Evolutionary conservation across 768 basidiomycete genomes (phyloP), one percentile per base, ranked within the genome.

Genomic region (Tricholoma terreum): DNA sequence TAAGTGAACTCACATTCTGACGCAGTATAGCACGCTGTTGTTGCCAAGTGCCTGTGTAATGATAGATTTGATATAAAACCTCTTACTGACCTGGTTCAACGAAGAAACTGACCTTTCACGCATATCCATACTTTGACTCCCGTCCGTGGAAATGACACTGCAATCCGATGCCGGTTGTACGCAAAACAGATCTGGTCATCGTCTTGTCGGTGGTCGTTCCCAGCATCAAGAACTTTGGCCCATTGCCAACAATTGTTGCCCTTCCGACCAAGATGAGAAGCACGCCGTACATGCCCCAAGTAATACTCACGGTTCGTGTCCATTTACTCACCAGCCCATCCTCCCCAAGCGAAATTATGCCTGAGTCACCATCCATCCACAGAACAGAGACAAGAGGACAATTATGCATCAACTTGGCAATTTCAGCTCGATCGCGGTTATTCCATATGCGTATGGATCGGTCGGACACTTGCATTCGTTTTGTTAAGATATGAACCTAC

Each of bases 81-180:
- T 19, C 48, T 53, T 49, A 36, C 50, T 54, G 24, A 14, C 24
- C 21, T 19, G 9, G 19, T 42, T 35, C 34, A 40, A 31, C 12
- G 8, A 38, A n/a, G 27, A 38, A 48, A 17, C 14, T 27, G 42
- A 86, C 86, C 84, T 71, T 81, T 80, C 46, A 71, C 73, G 77
- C 78, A 81, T 57, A 82, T 67, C 85, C 86, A 87, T n/a, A 87
- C 76, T 58, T 82, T 85, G 40, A 87, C 84, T 2, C 84, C 84
- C 40, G 71, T 61, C n/a, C 73, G 70, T 33, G 84, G 83, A 56
- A 82, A 83, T 19, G 84, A 81, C 17, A 88, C 80, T 0, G 86
- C 86, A 58, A 88, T 81, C 34, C 79, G 74, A 68, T 85, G 84
- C 21, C 78, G 77, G 52, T 66, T 61, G 65, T 82, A 84, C 0